Evolutionary conservation across 163 green algal species (phyloP), one percentile per base, ranked within the genome.

Genomic region (Chloromonas sp.): DNA sequence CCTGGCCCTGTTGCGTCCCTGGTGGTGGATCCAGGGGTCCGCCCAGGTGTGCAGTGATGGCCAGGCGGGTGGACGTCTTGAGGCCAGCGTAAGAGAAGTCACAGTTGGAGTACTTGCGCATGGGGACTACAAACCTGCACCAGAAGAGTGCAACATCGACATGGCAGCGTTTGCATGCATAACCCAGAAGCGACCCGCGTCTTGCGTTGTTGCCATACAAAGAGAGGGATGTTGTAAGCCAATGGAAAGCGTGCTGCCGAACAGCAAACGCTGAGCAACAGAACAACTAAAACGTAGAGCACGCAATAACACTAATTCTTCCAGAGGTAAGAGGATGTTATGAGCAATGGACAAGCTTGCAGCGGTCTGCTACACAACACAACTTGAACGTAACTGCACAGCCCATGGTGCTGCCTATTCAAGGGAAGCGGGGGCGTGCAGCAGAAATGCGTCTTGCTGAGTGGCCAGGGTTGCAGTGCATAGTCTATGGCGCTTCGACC

Each of bases 81-180:
- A 99, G 92, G 0, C 97, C 97, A 0, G 97, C 95, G 86, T 95
- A 99, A 0, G 93, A 98, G 84, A 99, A 98, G 91, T 99, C 95
- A 87, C 95, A 98, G 59, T 92, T 96, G 60, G 84, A 85, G 13
- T 92, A 82, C 70, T 93, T 87, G 1, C 85, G 85, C 90, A 99
- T 93, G 71, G 97, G 97, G 5, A 96, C 84, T 2, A 90, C 86
- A 79, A 98, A 96, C 3, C 86, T 89, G 87, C 36, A 36, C 36
- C 36, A 36, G 36, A 36, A 3, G n/a, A 59, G 60, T 80, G 14
- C 5, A 13, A 57, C 74, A 80, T 36, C 5, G 14, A 60, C 74
- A 58, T 60, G 74, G 5, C 70, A 13, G 8, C 8, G 8, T 8
- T 13, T 76, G 70, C 70, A 76, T 76, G 70, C 74, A 79, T n/a